A percentile compares a stretch with the other conserved stretches of the same genome.
Evolutionary conservation across 257 asterid genomes (phyloP).

Genomic region (Fraxinus cuspidata): DNA sequence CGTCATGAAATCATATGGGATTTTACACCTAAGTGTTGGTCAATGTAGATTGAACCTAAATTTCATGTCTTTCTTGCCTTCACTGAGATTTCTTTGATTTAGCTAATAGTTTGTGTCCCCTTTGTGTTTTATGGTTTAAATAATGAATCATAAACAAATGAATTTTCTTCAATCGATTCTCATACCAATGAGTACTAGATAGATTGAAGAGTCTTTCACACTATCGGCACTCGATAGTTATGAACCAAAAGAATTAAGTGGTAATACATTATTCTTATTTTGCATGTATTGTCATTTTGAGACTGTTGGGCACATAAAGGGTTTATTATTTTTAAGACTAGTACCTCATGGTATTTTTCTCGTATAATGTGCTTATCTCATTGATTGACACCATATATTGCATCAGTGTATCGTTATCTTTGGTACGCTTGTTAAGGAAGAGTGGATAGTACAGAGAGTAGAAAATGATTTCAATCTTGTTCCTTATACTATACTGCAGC

Average conservation of each 20-base stretch:
- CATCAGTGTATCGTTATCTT: background rate
- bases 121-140: background rate
- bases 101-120: background rate
- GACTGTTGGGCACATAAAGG: background rate
- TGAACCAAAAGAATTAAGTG: background rate
- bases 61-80: background rate
- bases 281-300: background rate
- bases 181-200: background rate
- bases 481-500: no score
- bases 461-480: no score
- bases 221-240: background rate
- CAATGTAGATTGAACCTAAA: background rate
- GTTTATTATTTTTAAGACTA: conserved; percentile 3
- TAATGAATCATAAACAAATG: background rate
- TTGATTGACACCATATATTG: conserved; percentile 3
- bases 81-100: background rate
- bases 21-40: background rate
- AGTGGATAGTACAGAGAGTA: no score
- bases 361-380: background rate
- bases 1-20: background rate
- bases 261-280: conserved; percentile 1
- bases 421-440: background rate
- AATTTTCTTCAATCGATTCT: background rate
- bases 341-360: background rate
- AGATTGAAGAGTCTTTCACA: background rate